phyloP scores from a whole-genome alignment of 2,329 filamentous ascomycete species.

The Fusarium sp. region DNA sequence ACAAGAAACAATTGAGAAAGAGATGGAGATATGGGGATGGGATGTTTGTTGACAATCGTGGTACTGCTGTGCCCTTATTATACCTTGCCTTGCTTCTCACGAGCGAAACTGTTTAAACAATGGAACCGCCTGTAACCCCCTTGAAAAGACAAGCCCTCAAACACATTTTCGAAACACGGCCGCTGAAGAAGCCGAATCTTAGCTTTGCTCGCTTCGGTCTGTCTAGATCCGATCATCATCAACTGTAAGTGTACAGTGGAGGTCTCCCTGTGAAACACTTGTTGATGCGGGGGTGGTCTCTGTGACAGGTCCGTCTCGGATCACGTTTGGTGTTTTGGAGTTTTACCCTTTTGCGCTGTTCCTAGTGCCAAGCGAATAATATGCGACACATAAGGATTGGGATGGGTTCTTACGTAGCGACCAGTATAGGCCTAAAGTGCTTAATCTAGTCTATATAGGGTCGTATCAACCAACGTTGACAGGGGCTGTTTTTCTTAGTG shows the following conservation, averaged over 20 bases:
- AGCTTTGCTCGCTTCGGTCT: constrained; percentile 30
- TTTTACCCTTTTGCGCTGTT: constrained; percentile 15
- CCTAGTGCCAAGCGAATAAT: constrained; percentile 19
- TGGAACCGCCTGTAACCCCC: constrained; percentile 5
- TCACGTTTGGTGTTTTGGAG: constrained; percentile 44
- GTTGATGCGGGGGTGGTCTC: constrained; percentile 31
- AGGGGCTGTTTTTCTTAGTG: constrained; percentile 5
- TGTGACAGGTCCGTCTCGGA: constrained; percentile 52
- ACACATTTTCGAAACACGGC: constrained; percentile 38
- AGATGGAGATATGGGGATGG: constrained; percentile 26
- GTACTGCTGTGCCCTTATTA: constrained; percentile 28
- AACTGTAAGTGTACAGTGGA: too few relatives aligned
- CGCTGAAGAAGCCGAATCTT: constrained; percentile 27
- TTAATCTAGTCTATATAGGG: constrained; percentile 18
- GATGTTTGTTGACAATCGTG: constrained; percentile 15
- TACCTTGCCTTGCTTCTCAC: constrained; percentile 7
- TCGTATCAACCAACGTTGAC: constrained; percentile 3
- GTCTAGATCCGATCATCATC: constrained; percentile 31
- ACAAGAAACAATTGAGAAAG: constrained; percentile 20
- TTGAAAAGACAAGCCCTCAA: constrained; percentile 12
- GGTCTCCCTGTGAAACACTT: constrained; percentile 25
- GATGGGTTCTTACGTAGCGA: constrained; percentile 6
- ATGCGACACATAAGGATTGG: constrained; percentile 9
- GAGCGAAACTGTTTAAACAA: background rate
- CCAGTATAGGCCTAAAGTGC: constrained; percentile 21